Base-by-base conservation (phyloP, 2,329 filamentous ascomycete species). In the Trichoderma afroharzianum region DNA sequence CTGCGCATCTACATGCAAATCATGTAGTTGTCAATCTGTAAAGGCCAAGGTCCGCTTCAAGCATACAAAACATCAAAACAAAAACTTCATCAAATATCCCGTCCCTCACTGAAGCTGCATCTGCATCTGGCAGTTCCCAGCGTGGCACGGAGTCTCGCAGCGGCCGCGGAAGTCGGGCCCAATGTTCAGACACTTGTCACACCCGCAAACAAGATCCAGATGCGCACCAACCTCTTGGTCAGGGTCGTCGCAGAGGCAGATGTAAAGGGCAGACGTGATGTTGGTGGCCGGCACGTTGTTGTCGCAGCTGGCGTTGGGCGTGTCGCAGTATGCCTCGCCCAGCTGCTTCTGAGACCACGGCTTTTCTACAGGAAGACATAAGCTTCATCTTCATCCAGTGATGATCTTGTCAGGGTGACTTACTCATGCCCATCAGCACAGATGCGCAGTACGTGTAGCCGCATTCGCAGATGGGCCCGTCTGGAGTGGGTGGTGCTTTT, bases 361-460 rank as follows among this genome's bases (percentile, higher is more conserved):
- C 8, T 77, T 80, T 14, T 76, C 81, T 82, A 21, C 14, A 30
- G 1, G 33, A 6, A 43, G 9, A 12, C 6, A 59, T 68, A 15
- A 66, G 63, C 24, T 28, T 21, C 24, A 28, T 39, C 24, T 28
- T 21, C 24, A 28, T 39, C 24, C 15, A 30, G 36, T 58, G 6
- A 15, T 30, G 18, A 15, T 33, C 3, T 39, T 30, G 3, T 14
- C 18, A 18, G 11, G 18, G 21, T 26, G 58, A 74, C 77, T 61
- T 76, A 81, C 81, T 76, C 81, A 82, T 82, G 1, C 68, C 75
- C 76, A 80, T 78, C 24, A 83, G 76, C 14, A 83, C 81, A 2
- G 79, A 77, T 11, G 81, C 80, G 72, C 82, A 83, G 71, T 83
- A 83, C 3, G 82, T 83, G 68, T 82, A 83, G 69, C 82, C 82